Evolutionary conservation across 2,329 filamentous ascomycete genomes (phyloP).

Genomic region (Chrysosporium keratinophilum): DNA sequence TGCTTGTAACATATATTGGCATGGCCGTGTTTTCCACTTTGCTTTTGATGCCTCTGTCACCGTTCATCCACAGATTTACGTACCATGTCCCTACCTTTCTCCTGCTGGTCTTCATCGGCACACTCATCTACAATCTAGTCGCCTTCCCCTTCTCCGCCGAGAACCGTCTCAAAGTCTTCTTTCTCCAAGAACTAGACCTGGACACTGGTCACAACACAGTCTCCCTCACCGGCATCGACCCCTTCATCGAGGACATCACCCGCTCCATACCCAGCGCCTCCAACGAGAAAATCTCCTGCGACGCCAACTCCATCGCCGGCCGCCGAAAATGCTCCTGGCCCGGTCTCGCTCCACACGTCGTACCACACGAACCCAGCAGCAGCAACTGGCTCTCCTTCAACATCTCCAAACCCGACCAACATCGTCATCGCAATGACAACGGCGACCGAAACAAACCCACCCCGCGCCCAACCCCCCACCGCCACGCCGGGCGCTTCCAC

Average conservation of each 20-base stretch:
- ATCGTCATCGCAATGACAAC: slow-evolving; percentile 20
- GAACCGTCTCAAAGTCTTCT: slow-evolving; percentile 76
- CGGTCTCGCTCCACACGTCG: slow-evolving; percentile 56
- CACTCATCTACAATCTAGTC: slow-evolving; percentile 71
- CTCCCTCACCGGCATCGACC: slow-evolving; percentile 56
- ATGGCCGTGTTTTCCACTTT: slow-evolving; percentile 59
- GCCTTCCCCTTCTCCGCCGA: slow-evolving; percentile 79
- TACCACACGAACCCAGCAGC: slow-evolving; percentile 34
- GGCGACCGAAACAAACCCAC: slow-evolving; percentile 28
- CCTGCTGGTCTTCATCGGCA: slow-evolving; percentile 60
- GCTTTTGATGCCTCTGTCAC: slow-evolving; percentile 63
- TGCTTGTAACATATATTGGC: slow-evolving; percentile 60
- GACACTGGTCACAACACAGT: slow-evolving; percentile 61
- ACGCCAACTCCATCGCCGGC: slow-evolving; percentile 31
- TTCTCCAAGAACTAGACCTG: slow-evolving; percentile 70
- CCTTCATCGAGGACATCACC: slow-evolving; percentile 58
- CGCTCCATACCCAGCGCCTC: slow-evolving; percentile 59
- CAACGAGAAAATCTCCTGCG: slow-evolving; percentile 51
- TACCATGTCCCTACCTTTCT: slow-evolving; percentile 72
- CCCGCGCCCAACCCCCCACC: too few species aligned
- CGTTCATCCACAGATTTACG: slow-evolving; percentile 77
- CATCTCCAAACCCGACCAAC: slow-evolving; percentile 38
- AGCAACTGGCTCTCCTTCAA: slow-evolving; percentile 59
- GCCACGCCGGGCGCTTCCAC: slow-evolving; percentile 46
- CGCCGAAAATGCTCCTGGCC: slow-evolving; percentile 58